Evolutionary conservation across 164 flowering plant species (phyloP), one percentile per base, ranked within the genome.

Genomic region (Chimonanthus salicifolius): DNA sequence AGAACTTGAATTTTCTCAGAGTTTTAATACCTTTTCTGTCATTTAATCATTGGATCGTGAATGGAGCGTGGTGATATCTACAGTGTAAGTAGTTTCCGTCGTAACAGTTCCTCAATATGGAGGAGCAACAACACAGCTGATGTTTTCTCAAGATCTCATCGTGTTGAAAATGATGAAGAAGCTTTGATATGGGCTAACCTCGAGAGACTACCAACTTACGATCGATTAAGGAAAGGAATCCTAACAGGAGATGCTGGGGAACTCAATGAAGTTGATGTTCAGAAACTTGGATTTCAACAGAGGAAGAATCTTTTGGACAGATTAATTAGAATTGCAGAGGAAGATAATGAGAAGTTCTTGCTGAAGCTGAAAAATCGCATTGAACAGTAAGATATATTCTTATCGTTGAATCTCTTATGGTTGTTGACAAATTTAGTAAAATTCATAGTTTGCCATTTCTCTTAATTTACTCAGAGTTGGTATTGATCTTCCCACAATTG

Each of bases 401-500:
- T 63, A 18, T 51, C 62, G n/a, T 54, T 6, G 3, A n/a, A 9
- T 44, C 44, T 65, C 8, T n/a, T 8, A 33, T 10, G 68, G 4
- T 62, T 3, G 68, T 16, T 62, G 18, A 15, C 18, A 7, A 65
- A 21, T 44, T 44, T 65, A 33, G 16, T 44, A 33, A 33, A 44
- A 65, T 67, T 15, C n/a, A 2, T 60, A 44, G n/a, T 0, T 33
- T 67, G 20, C 11, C 74, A 8, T 3, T 63, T 63, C 49, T 58
- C 6, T 50, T 33, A 2, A 49, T 33, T 43, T 3, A 5, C 7
- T 51, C 84, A 92, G 97, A 80, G 97, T 90, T 58, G 95, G 97
- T 43, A 89, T 94, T 11, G 67, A 71, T 43, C 90, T 90, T 62
- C 97, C 97, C 7, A 86, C 92, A 5, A 88, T 94, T 2, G 97